A percentile compares a stretch with the other conserved stretches of the same genome.
phyloP scores from a whole-genome alignment of 805 yeast genomes.

The Grigorovia jiainica region DNA sequence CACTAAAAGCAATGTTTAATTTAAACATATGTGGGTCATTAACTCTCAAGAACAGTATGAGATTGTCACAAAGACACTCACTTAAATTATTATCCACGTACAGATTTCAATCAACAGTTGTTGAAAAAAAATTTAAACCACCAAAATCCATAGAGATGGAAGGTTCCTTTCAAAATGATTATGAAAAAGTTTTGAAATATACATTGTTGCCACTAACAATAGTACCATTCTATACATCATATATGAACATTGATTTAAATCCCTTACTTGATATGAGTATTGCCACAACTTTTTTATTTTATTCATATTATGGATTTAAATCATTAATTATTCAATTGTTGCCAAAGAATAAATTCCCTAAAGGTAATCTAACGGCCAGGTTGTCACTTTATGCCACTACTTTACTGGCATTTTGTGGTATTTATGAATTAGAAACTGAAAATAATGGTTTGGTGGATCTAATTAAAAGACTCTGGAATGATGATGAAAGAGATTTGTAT shows the following conservation, averaged over 20 bases:
- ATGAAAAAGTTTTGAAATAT: slow-evolving; percentile 52
- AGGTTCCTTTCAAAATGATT: slow-evolving; percentile 70
- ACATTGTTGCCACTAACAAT: slow-evolving; percentile 55
- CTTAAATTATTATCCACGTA: neutral
- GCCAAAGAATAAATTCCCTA: slow-evolving; percentile 64
- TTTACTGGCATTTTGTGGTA: slow-evolving; percentile 57
- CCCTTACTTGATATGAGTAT: slow-evolving; percentile 50
- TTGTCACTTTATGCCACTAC: slow-evolving; percentile 54
- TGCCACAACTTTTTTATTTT: slow-evolving; percentile 47
- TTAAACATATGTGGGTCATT: neutral
- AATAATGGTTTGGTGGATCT: slow-evolving; percentile 55
- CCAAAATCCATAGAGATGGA: slow-evolving; percentile 47
- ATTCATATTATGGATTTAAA: slow-evolving; percentile 63
- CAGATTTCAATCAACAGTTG: neutral
- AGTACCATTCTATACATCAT: slow-evolving; percentile 38
- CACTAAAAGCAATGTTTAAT: neutral
- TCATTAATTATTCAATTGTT: slow-evolving; percentile 73
- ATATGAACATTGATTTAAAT: slow-evolving; percentile 39
- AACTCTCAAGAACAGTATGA: neutral
- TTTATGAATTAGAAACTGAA: slow-evolving; percentile 57
- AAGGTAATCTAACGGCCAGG: slow-evolving; percentile 52
- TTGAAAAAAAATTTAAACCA: slow-evolving; percentile 33
- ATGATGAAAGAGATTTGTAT: slow-evolving; percentile 22
- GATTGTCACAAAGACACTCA: neutral
- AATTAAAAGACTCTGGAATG: slow-evolving; percentile 31